These are phyloP conservation scores for Euphorbia lathyris DNA, from an alignment of 345 rosid genomes.

Conservation along the genomic window DNA sequence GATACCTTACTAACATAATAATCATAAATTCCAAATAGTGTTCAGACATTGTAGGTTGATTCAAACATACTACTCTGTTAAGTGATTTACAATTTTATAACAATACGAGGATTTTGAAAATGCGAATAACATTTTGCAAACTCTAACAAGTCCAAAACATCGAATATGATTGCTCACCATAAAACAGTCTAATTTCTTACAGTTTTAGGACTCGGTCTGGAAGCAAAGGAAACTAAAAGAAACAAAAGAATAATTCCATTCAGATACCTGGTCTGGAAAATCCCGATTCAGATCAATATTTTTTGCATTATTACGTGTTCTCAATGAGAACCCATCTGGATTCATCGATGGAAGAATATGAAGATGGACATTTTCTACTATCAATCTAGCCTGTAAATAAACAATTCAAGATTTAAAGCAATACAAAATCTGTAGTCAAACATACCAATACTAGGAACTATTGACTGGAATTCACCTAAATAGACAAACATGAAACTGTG, in stretches of 20 bases:
- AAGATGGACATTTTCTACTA: conserved; percentile 82
- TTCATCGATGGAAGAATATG: conserved; percentile 92
- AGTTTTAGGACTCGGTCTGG: not conserved
- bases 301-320: conserved; percentile 78
- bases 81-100: not conserved
- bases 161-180: not conserved
- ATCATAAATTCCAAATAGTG: not conserved
- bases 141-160: not conserved
- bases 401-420: conserved; percentile 16
- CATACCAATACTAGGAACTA: not conserved
- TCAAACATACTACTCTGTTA: not conserved
- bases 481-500: not conserved
- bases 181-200: not conserved
- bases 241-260: conserved; percentile 12
- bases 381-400: conserved; percentile 54
- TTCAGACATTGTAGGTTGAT: not conserved
- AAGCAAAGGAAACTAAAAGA: conserved; percentile 1
- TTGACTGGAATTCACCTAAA: not conserved
- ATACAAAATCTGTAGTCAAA: not conserved
- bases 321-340: conserved; percentile 84
- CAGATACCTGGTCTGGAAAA: conserved; percentile 93
- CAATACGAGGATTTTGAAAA: too few relatives aligned
- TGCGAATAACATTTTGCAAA: not conserved
- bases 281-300: conserved; percentile 87
- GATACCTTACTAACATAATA: too few relatives aligned